These are phyloP conservation scores for Fraxinus nigra DNA, from an alignment of 305 asterid genomes.

Conservation along the genomic window DNA sequence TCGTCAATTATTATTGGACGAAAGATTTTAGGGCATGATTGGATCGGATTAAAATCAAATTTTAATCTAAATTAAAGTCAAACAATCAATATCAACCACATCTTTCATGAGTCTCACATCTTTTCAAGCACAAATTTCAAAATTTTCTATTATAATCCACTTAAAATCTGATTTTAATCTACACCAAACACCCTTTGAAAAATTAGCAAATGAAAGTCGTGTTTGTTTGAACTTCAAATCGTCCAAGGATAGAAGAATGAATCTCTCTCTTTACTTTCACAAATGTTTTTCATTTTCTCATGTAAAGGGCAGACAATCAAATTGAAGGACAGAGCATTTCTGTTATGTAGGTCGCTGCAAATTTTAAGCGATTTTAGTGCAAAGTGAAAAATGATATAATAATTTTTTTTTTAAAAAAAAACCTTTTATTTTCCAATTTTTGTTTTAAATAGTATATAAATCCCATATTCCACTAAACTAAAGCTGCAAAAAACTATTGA, in stretches of 20 bases:
- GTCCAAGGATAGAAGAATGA: neutral
- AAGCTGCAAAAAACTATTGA: neutral
- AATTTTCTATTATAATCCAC: too few species aligned
- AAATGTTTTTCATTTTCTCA: neutral
- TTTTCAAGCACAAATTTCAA: too few species aligned
- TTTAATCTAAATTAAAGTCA: too few species aligned
- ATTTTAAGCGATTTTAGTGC: neutral
- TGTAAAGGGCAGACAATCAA: neutral
- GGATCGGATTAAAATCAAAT: too few species aligned
- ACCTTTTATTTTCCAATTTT: neutral
- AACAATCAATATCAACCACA: too few species aligned
- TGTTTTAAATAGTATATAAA: neutral
- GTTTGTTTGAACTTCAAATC: neutral
- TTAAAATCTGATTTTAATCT: too few species aligned
- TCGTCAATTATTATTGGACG: neutral
- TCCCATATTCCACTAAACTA: neutral
- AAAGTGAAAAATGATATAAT: neutral
- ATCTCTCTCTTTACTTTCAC: neutral
- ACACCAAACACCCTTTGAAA: too few species aligned
- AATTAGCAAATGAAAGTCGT: too few species aligned
- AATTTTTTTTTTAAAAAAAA: neutral
- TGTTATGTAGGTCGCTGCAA: neutral
- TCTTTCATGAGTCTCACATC: too few species aligned
- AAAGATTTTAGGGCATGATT: neutral
- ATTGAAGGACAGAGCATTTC: neutral